phyloP scores from a whole-genome alignment of 2,329 filamentous ascomycete genomes.

The Fusarium coffeatum region DNA sequence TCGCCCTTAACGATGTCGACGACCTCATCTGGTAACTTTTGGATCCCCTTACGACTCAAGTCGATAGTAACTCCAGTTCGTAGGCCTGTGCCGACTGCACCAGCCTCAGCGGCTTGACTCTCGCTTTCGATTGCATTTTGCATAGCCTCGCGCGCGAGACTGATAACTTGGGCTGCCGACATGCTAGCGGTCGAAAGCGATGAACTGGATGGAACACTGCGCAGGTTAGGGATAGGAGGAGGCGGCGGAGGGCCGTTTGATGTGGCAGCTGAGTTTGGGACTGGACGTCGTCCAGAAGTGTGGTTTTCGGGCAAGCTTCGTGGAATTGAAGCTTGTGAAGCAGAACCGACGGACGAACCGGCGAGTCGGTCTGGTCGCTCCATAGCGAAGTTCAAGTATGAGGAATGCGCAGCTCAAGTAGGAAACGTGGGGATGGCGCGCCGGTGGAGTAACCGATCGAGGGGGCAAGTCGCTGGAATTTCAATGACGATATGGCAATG shows the following conservation, averaged over 20 bases:
- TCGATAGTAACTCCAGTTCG: conserved; percentile 82
- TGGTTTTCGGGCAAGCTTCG: conserved; percentile 57
- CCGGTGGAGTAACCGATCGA: conserved; percentile 42
- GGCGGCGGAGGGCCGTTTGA: conserved; percentile 57
- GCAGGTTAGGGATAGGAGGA: conserved; percentile 60
- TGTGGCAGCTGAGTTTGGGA: conserved; percentile 54
- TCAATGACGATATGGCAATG: conserved; percentile 33
- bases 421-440: conserved; percentile 31
- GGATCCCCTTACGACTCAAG: conserved; percentile 79
- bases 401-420: conserved; percentile 36
- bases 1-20: conserved; percentile 80
- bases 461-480: conserved; percentile 32
- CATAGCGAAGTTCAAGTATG: conserved; percentile 45
- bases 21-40: conserved; percentile 76
- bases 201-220: conserved; percentile 60
- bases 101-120: conserved; percentile 70
- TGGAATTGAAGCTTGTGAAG: conserved; percentile 43
- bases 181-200: conserved; percentile 64
- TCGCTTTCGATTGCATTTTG: conserved; percentile 74
- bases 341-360: conserved; percentile 38
- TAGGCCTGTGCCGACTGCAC: conserved; percentile 68
- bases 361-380: conserved; percentile 52
- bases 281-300: conserved; percentile 53
- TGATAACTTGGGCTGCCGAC: conserved; percentile 72
- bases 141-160: conserved; percentile 74